Evolutionary conservation across 2,329 filamentous ascomycete genomes (phyloP).

Genomic region (Sclerotinia sclerotiorum): DNA sequence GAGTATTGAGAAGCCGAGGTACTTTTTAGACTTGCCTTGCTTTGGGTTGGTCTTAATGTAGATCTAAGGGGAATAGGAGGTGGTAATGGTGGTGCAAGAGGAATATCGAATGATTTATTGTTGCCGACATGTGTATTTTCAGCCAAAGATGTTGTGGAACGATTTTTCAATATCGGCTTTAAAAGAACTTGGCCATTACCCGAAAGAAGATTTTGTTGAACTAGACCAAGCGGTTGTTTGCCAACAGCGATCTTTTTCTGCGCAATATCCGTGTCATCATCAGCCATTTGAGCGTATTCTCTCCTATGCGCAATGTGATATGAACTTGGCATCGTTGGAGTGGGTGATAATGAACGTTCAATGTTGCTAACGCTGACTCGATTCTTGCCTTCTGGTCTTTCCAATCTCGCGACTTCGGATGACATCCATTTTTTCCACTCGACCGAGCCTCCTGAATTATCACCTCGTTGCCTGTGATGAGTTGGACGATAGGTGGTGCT

Average conservation of each 20-base stretch:
- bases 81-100: conserved; percentile 25
- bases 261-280: conserved; percentile 38
- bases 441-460: conserved; percentile 48
- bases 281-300: conserved; percentile 52
- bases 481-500: conserved; percentile 38
- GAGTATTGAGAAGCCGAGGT: conserved; percentile 24
- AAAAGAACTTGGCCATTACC: conserved; percentile 24
- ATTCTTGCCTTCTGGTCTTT: conserved; percentile 39
- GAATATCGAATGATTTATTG: neutral
- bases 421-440: conserved; percentile 59
- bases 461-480: conserved; percentile 40
- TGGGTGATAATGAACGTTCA: conserved; percentile 21
- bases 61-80: conserved; percentile 31
- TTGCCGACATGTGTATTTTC: conserved; percentile 25
- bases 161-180: conserved; percentile 38
- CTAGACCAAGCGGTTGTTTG: conserved; percentile 34
- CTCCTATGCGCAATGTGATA: conserved; percentile 46
- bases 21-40: conserved; percentile 30
- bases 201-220: conserved; percentile 28
- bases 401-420: conserved; percentile 51
- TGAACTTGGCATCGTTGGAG: conserved; percentile 38
- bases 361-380: conserved; percentile 32
- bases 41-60: conserved; percentile 30
- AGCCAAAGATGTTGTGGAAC: conserved; percentile 31
- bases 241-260: conserved; percentile 22